Conservation (phyloP, 2,329 filamentous ascomycete species). For the Nothophoma quercina region DNA sequence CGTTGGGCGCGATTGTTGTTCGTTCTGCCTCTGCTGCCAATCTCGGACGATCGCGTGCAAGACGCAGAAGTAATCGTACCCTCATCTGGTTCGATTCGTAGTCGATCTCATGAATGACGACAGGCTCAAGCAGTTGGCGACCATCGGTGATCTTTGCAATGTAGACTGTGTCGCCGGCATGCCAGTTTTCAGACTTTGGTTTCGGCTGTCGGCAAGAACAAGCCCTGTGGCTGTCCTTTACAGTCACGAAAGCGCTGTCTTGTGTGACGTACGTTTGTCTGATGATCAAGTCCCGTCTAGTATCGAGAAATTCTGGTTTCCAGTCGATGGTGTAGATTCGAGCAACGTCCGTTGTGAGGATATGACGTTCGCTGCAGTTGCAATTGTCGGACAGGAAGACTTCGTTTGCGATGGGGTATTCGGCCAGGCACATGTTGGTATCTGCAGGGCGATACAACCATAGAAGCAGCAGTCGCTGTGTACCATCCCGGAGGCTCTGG, state of each 20-base stretch:
- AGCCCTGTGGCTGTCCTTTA: conserved; percentile 62
- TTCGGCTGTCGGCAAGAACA: conserved; percentile 56
- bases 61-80: conserved; percentile 64
- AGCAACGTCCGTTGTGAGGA: conserved; percentile 64
- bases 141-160: conserved; percentile 40
- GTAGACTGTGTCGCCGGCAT: conserved; percentile 54
- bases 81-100: conserved; percentile 42
- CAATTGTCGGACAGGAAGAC: conserved; percentile 80
- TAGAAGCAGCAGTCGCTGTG: conserved; percentile 65
- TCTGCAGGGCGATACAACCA: conserved; percentile 79
- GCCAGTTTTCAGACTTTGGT: conserved; percentile 9
- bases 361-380: conserved; percentile 65
- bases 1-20: conserved; percentile 57
- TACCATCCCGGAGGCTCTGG: conserved; percentile 40
- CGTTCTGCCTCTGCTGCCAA: conserved; percentile 31
- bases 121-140: conserved; percentile 63
- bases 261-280: conserved; percentile 71
- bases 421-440: conserved; percentile 72
- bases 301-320: conserved; percentile 62
- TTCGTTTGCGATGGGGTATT: conserved; percentile 75
- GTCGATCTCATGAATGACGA: conserved; percentile 60
- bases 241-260: conserved; percentile 68
- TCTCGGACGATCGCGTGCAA: conserved; percentile 50
- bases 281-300: conserved; percentile 64
- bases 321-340: conserved; percentile 64